Evolutionary conservation across 2,329 filamentous ascomycete species (phyloP).

Genomic region (Pseudogymnoascus sp.): DNA sequence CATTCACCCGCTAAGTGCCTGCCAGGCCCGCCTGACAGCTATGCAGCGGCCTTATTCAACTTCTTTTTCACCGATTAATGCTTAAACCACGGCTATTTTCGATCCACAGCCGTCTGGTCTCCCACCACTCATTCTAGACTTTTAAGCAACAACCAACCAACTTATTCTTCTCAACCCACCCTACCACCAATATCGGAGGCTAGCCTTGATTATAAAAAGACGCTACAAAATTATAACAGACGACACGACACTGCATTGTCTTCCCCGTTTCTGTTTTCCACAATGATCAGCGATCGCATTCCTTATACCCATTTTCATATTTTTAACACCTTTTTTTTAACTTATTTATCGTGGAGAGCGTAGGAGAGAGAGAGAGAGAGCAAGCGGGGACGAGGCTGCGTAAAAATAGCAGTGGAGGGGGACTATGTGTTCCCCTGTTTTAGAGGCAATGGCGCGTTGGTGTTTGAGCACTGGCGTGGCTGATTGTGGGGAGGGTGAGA

Average conservation of each 20-base stretch:
- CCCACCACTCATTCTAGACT: not conserved
- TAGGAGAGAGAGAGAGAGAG: not conserved
- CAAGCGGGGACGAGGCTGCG: not conserved
- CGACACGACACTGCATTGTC: not conserved
- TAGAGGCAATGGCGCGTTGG: not conserved
- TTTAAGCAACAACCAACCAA: not conserved
- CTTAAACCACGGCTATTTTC: not conserved
- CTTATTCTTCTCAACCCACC: not conserved
- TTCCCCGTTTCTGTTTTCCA: not conserved
- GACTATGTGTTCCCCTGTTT: not conserved
- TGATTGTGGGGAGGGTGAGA: not conserved
- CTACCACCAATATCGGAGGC: not conserved
- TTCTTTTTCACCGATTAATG: not conserved
- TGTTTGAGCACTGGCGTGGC: not conserved
- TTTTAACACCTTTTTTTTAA: no score
- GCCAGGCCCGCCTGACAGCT: not conserved
- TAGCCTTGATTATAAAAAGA: not conserved
- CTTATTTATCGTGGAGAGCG: not conserved
- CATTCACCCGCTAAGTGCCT: not conserved
- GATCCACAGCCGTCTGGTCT: not conserved
- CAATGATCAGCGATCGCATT: slow-evolving; percentile 5
- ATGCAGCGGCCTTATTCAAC: not conserved
- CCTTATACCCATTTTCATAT: slow-evolving; percentile 7
- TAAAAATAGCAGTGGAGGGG: not conserved
- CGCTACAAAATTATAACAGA: not conserved